These are phyloP conservation scores for Pulicaria dysenterica DNA, from an alignment of 129 eudicot genomes.

Conservation along the genomic window DNA sequence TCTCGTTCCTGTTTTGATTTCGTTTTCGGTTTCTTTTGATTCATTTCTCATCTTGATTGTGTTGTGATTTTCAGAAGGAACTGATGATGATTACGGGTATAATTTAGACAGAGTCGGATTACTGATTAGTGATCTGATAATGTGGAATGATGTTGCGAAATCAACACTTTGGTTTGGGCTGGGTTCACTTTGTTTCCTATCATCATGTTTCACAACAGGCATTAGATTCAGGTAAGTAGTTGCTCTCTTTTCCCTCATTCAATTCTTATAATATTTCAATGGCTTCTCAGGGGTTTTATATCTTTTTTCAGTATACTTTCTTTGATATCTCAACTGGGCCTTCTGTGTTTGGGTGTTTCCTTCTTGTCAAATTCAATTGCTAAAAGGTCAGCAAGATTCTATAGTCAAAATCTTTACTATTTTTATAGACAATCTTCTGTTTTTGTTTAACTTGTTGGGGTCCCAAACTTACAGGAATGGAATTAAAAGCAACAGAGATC, in stretches of 20 bases:
- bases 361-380: conserved; percentile 71
- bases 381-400: conserved; percentile 46
- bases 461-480: conserved; percentile 41
- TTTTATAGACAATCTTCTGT: not conserved
- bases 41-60: conserved; percentile 11
- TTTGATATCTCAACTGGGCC: conserved; percentile 70
- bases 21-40: not conserved
- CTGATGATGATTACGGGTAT: conserved; percentile 50
- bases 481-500: conserved; percentile 29
- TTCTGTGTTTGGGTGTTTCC: conserved; percentile 63
- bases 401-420: not conserved
- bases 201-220: conserved; percentile 83
- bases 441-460: conserved; percentile 12
- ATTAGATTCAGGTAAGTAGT: conserved; percentile 64
- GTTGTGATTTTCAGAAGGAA: conserved; percentile 42
- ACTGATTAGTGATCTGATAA: conserved; percentile 58
- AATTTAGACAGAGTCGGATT: conserved; percentile 65
- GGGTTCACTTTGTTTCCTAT: conserved; percentile 83
- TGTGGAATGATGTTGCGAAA: conserved; percentile 96
- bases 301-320: conserved; percentile 64
- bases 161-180: conserved; percentile 97
- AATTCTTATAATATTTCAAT: not conserved
- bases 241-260: not conserved
- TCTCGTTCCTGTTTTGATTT: not conserved
- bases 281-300: conserved; percentile 5